A percentile compares a stretch with the other conserved stretches of the same genome.
phyloP scores from a whole-genome alignment of 306 rosid genomes.

The Cotoneaster glaucophyllus region DNA sequence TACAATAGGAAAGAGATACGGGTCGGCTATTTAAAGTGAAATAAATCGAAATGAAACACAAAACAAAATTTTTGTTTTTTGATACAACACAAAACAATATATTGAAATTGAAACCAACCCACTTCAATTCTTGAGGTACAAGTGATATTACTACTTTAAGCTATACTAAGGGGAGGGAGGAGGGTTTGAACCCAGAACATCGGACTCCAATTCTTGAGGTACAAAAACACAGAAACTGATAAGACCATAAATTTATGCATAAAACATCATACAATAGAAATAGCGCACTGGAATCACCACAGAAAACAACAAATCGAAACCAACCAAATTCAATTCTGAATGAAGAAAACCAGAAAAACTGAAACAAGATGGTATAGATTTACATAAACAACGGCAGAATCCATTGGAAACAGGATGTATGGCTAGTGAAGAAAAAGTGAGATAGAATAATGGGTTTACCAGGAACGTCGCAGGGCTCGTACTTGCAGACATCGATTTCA shows the following conservation, averaged over 20 bases:
- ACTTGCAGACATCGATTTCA: constrained; percentile 36
- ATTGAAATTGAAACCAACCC: too few species aligned
- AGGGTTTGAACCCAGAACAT: too few species aligned
- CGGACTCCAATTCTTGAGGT: too few species aligned
- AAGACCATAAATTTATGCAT: background rate
- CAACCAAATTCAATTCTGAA: background rate
- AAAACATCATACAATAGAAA: background rate
- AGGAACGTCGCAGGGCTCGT: constrained; percentile 52
- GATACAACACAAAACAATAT: too few species aligned
- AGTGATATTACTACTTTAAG: too few species aligned
- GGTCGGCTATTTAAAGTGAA: too few species aligned
- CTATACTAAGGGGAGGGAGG: too few species aligned
- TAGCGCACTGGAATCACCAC: background rate
- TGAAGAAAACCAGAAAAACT: background rate
- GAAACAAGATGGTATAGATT: background rate
- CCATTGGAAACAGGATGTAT: background rate
- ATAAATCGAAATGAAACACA: too few species aligned
- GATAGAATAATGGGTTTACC: constrained; percentile 12
- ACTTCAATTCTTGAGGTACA: too few species aligned
- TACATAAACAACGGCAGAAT: background rate
- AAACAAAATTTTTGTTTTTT: too few species aligned
- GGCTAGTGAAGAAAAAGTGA: background rate
- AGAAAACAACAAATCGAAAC: background rate
- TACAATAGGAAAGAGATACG: background rate
- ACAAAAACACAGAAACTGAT: background rate